Conservation (phyloP, 768 basidiomycete species). For the Candolleomyces efflorescens region DNA sequence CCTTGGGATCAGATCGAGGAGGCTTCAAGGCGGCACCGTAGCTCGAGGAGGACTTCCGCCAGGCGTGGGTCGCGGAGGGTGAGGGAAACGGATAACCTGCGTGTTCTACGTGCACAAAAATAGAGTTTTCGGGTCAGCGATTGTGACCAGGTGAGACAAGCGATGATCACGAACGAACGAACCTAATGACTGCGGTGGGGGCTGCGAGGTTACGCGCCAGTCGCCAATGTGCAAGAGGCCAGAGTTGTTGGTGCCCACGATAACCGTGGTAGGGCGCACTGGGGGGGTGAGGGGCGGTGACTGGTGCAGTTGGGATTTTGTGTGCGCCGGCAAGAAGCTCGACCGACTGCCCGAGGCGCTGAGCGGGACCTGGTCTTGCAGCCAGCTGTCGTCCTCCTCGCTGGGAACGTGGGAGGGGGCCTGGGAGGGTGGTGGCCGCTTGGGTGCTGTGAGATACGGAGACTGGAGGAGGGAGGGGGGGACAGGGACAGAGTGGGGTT, state of each 20-base stretch:
- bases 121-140: not conserved
- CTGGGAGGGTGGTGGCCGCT: constrained; percentile 33
- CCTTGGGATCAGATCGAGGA: not conserved
- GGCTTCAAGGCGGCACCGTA: not conserved
- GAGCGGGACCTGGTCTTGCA: constrained; percentile 59
- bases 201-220: not conserved
- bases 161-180: not conserved
- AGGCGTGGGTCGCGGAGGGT: not conserved
- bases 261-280: constrained; percentile 8
- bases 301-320: not conserved
- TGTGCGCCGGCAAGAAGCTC: constrained; percentile 9
- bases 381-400: constrained; percentile 54
- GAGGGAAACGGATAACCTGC: not conserved
- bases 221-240: not conserved
- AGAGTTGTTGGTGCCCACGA: not conserved
- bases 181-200: not conserved
- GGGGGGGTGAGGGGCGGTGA: constrained; percentile 5
- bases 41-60: not conserved
- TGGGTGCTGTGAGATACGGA: constrained; percentile 48
- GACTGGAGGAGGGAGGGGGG: constrained; percentile 57
- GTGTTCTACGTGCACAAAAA: not conserved
- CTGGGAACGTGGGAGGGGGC: constrained; percentile 34
- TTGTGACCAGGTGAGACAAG: not conserved
- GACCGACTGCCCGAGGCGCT: constrained; percentile 11
- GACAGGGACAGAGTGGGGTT: constrained; percentile 40